Evolutionary conservation across 331 rosid species (phyloP).

Genomic region (Erythrophleum ivorense): DNA sequence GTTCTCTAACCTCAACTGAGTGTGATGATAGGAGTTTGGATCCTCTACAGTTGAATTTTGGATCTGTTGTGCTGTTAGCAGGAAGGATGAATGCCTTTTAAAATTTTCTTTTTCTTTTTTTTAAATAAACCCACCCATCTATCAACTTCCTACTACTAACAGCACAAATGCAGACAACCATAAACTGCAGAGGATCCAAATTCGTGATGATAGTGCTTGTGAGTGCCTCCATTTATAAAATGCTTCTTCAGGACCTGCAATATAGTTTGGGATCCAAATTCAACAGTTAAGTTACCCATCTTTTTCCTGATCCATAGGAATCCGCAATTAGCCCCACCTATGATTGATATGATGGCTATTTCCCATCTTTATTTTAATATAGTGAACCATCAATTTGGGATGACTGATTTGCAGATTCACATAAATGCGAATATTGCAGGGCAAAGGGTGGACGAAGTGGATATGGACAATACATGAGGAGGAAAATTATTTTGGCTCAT

Average conservation of each 20-base stretch:
- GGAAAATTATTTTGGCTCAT: too few relatives aligned
- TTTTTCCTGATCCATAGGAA: background rate
- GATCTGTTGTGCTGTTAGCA: too few relatives aligned
- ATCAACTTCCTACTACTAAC: too few relatives aligned
- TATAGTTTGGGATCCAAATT: conserved; percentile 4
- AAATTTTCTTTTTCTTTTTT: too few relatives aligned
- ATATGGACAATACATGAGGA: background rate
- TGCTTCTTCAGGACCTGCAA: conserved; percentile 11
- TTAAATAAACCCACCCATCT: too few relatives aligned
- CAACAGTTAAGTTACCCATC: background rate
- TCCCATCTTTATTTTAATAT: background rate
- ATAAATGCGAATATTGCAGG: background rate
- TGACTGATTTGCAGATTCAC: background rate
- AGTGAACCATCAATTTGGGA: background rate
- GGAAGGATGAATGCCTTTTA: too few relatives aligned
- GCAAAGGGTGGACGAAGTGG: background rate
- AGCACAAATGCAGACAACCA: too few relatives aligned
- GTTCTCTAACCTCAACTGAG: background rate
- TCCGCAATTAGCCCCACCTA: background rate
- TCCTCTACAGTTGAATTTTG: too few relatives aligned
- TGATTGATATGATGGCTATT: background rate
- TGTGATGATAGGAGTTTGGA: too few relatives aligned
- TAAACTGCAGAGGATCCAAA: too few relatives aligned
- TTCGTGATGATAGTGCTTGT: background rate
- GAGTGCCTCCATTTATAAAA: conserved; percentile 9